Evolutionary conservation across 2,329 filamentous ascomycete genomes (phyloP).

Genomic region (Aspergillus clavatus): DNA sequence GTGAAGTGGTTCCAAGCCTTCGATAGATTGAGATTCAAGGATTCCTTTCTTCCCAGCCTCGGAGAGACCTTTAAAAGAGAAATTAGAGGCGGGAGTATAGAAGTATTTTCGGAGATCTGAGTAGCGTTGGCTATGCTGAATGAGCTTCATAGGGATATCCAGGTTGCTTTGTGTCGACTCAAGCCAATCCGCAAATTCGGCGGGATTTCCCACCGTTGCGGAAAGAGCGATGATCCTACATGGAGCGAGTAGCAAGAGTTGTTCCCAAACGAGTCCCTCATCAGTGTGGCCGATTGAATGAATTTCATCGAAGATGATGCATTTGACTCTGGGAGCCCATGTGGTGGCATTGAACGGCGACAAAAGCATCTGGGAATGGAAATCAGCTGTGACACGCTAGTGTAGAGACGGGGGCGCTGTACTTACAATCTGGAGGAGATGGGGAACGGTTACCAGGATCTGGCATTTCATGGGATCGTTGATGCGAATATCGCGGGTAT

Average conservation of each 20-base stretch:
- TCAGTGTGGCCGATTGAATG: conserved; percentile 74
- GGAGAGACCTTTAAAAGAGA: conserved; percentile 51
- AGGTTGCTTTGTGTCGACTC: conserved; percentile 58
- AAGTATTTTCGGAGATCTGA: conserved; percentile 73
- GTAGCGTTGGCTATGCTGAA: conserved; percentile 65
- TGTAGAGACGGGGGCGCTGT: neutral
- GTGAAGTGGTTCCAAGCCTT: conserved; percentile 58
- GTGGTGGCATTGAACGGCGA: conserved; percentile 59
- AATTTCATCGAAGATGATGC: conserved; percentile 79
- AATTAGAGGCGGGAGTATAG: conserved; percentile 51
- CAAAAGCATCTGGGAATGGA: conserved; percentile 53
- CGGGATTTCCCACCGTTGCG: conserved; percentile 71
- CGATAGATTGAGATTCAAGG: conserved; percentile 46
- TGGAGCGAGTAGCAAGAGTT: conserved; percentile 66
- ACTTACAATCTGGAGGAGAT: conserved; percentile 63
- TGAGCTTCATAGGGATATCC: conserved; percentile 61
- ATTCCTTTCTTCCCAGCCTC: conserved; percentile 13
- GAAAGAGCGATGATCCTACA: conserved; percentile 76
- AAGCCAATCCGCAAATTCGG: conserved; percentile 66
- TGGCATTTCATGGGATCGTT: conserved; percentile 70
- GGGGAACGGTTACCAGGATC: conserved; percentile 70
- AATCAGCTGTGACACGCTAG: neutral
- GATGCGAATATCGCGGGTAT: conserved; percentile 69
- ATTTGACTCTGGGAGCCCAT: conserved; percentile 64
- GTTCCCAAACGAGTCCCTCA: conserved; percentile 74